Conservation (phyloP, 345 rosid species). For the Euphorbia peplus region DNA sequence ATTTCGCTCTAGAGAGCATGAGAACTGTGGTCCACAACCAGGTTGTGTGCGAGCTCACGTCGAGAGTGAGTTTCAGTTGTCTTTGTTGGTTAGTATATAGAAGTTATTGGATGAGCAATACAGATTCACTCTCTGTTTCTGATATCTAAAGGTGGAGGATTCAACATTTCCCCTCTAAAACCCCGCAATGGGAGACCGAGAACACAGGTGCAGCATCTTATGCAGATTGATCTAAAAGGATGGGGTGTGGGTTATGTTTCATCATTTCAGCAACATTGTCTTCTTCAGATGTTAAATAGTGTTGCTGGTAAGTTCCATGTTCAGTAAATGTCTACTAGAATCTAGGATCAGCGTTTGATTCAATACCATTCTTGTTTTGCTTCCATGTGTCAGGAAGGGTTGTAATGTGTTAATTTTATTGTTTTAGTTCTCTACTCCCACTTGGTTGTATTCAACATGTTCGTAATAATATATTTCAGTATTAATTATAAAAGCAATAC, state of each 20-base stretch:
- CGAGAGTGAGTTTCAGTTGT: constrained; percentile 62
- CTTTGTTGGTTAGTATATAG: constrained; percentile 8
- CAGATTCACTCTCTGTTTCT: constrained; percentile 10
- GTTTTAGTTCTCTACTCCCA: neutral
- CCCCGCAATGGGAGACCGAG: constrained; percentile 81
- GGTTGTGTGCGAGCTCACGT: constrained; percentile 95
- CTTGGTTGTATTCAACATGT: too few species aligned
- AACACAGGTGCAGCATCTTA: constrained; percentile 91
- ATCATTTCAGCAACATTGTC: constrained; percentile 95
- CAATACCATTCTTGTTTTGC: neutral
- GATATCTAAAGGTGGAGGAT: constrained; percentile 81
- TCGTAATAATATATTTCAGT: neutral
- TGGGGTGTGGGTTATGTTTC: constrained; percentile 92
- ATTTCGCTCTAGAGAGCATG: constrained; percentile 98
- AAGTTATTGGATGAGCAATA: constrained; percentile 6
- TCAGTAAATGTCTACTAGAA: constrained; percentile 2
- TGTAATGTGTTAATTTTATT: neutral
- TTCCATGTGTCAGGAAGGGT: neutral
- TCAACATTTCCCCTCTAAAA: constrained; percentile 83
- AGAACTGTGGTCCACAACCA: constrained; percentile 84
- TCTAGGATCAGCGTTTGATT: neutral
- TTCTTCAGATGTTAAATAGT: constrained; percentile 94
- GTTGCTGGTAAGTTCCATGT: constrained; percentile 70
- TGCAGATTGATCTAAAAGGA: constrained; percentile 97
- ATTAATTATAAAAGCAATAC: neutral